These are phyloP conservation scores for Ananas comosus DNA, from an alignment of 176 grass and related monocot genomes.

Conservation along the genomic window DNA sequence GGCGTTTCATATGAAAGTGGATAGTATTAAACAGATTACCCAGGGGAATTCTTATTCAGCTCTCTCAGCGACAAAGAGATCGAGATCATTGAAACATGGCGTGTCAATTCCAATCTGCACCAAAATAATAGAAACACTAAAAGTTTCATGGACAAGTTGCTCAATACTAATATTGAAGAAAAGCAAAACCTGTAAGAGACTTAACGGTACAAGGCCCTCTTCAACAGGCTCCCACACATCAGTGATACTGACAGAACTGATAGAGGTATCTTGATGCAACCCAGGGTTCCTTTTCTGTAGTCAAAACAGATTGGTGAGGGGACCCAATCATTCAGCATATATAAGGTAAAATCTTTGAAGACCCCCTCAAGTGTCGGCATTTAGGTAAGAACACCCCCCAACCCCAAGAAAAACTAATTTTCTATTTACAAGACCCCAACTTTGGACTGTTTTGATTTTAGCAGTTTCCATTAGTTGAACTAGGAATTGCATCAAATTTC, in stretches of 20 bases:
- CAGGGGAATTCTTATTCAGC: slow-evolving; percentile 53
- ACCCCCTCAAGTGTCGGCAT: too few relatives aligned
- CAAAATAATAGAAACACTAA: slow-evolving; percentile 7
- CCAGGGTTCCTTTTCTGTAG: slow-evolving; percentile 88
- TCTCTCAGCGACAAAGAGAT: slow-evolving; percentile 79
- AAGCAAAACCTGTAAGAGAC: slow-evolving; percentile 25
- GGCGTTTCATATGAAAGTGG: background rate
- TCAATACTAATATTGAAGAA: slow-evolving; percentile 9
- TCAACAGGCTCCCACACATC: slow-evolving; percentile 99
- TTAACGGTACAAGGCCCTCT: slow-evolving; percentile 99
- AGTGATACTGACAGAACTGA: slow-evolving; percentile 95
- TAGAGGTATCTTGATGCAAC: slow-evolving; percentile 89
- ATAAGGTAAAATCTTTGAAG: too few relatives aligned
- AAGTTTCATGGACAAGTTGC: slow-evolving; percentile 5
- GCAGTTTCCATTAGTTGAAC: too few relatives aligned
- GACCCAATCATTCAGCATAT: background rate
- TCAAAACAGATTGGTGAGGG: background rate
- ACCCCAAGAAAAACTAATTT: too few relatives aligned
- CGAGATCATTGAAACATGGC: slow-evolving; percentile 97
- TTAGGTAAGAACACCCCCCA: too few relatives aligned
- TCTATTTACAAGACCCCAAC: too few relatives aligned
- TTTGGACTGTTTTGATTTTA: too few relatives aligned
- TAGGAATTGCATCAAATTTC: too few relatives aligned
- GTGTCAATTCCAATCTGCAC: slow-evolving; percentile 88
- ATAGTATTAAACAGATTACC: slow-evolving; percentile 40